A percentile compares a stretch with the other conserved stretches of the same genome.
phyloP scores from a whole-genome alignment of 108 stramenopile species.

The Aurantiochytrium sp. region DNA sequence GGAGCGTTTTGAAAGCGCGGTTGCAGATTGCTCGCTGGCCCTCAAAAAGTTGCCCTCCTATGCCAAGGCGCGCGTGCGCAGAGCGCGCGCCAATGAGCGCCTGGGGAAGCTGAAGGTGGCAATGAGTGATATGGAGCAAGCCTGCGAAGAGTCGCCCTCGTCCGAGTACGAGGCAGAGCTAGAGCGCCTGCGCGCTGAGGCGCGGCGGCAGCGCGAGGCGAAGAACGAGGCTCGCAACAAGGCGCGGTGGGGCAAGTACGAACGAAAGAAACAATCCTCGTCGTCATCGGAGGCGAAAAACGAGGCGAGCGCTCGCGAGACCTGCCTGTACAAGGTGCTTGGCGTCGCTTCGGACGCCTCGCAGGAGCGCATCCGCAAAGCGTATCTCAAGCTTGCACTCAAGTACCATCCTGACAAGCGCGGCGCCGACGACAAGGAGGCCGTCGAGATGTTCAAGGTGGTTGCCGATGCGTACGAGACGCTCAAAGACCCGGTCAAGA shows the following conservation, averaged over 20 bases:
- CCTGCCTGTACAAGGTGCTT: neutral
- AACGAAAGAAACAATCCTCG: neutral
- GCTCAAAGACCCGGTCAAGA: neutral
- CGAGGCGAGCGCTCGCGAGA: no score
- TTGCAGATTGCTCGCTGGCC: neutral
- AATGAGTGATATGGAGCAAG: neutral
- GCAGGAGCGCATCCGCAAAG: conserved; percentile 37
- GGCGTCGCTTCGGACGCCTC: conserved; percentile 2
- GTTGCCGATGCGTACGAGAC: conserved; percentile 8
- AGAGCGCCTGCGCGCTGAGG: neutral
- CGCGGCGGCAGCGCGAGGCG: neutral
- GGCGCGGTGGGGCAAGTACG: neutral
- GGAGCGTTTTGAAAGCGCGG: neutral
- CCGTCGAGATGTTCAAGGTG: neutral
- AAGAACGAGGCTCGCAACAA: neutral
- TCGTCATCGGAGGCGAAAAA: no score
- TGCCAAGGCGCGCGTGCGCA: neutral
- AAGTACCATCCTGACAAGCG: conserved; percentile 71
- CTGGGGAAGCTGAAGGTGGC: neutral
- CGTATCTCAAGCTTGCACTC: conserved; percentile 59
- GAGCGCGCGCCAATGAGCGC: conserved; percentile 19
- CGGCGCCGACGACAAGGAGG: neutral
- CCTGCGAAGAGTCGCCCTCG: neutral
- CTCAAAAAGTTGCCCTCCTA: neutral
- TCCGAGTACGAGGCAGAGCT: neutral